These are phyloP conservation scores for Ophiosphaerella herpotricha DNA, from an alignment of 2,329 filamentous ascomycete species.

Conservation along the genomic window DNA sequence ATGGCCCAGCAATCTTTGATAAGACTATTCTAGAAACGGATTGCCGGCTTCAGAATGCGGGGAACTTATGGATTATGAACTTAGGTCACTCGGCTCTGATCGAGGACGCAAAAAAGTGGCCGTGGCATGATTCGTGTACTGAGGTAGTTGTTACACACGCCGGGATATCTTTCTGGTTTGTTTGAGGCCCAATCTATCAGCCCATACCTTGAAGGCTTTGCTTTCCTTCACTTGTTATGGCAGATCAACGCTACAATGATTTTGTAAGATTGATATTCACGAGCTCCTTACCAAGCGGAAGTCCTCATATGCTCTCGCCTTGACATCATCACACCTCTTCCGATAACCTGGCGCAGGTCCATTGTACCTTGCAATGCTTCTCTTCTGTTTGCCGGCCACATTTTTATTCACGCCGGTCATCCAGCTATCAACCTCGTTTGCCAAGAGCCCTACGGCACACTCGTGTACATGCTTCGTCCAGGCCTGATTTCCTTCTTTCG, in stretches of 20 bases:
- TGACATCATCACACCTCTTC: constrained; percentile 33
- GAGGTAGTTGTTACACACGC: too few species aligned
- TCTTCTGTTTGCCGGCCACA: constrained; percentile 46
- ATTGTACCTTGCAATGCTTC: constrained; percentile 54
- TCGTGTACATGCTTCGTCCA: constrained; percentile 58
- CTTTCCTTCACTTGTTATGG: too few species aligned
- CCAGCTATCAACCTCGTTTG: constrained; percentile 58
- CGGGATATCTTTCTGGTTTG: too few species aligned
- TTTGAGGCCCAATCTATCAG: too few species aligned
- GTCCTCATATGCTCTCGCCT: constrained; percentile 23
- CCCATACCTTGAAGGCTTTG: too few species aligned
- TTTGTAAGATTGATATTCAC: background rate
- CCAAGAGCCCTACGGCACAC: constrained; percentile 51
- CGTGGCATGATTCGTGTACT: background rate
- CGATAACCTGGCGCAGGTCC: constrained; percentile 53
- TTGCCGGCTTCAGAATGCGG: constrained; percentile 6
- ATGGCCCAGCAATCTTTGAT: background rate
- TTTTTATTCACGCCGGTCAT: constrained; percentile 62
- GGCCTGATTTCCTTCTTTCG: constrained; percentile 44
- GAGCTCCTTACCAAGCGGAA: constrained; percentile 20
- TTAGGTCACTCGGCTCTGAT: too few species aligned
- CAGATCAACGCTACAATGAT: background rate
- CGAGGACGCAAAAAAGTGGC: background rate
- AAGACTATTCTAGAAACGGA: background rate
- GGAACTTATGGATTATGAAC: background rate